Conservation (phyloP, 345 rosid species). For the Salix arbutifolia region DNA sequence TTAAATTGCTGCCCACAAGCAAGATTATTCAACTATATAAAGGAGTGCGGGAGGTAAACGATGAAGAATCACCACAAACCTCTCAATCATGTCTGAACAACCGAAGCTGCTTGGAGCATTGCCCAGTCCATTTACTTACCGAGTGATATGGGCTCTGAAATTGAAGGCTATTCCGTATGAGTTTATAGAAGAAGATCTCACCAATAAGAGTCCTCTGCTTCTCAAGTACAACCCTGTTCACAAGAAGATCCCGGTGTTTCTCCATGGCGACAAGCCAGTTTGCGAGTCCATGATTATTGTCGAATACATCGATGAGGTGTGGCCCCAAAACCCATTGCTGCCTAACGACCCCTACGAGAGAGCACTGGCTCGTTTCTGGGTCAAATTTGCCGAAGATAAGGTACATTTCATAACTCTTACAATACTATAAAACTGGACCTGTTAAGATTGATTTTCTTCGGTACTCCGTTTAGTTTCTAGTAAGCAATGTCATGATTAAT, state of each 20-base stretch:
- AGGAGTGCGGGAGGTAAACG: neutral
- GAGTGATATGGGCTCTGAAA: neutral
- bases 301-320: neutral
- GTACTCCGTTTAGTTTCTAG: neutral
- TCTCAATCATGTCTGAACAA: neutral
- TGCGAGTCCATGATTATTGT: constrained; percentile 2
- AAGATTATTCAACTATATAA: too few relatives aligned
- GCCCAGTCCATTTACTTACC: neutral
- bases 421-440: neutral
- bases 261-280: neutral
- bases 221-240: constrained; percentile 7
- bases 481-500: neutral
- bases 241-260: neutral
- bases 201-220: constrained; percentile 1
- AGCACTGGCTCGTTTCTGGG: constrained; percentile 6
- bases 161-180: neutral
- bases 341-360: neutral
- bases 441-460: neutral
- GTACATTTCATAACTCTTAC: neutral
- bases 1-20: neutral
- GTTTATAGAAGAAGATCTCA: neutral
- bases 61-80: neutral
- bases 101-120: neutral
- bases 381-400: constrained; percentile 4
- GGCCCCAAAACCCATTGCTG: neutral